Evolutionary conservation across 2,329 filamentous ascomycete genomes (phyloP), one percentile per base, ranked within the genome.

Genomic region (Colletotrichum sp.): DNA sequence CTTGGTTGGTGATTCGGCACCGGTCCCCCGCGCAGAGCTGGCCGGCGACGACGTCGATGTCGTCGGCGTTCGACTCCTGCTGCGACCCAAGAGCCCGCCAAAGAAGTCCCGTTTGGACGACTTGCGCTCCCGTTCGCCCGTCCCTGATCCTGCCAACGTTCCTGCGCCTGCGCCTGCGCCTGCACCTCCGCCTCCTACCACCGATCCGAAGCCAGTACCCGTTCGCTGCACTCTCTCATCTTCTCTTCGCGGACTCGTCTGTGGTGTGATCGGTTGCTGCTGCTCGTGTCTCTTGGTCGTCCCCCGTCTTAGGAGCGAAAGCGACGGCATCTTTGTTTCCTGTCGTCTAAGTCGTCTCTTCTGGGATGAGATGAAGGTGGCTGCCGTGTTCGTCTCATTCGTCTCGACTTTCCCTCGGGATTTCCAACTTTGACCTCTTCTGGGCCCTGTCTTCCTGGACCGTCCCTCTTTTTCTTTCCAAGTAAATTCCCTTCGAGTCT

Each of bases 51-150:
- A 55, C 72, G 34, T 67, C 34, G 58, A 61, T 66, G 64, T 61
- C 4, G 58, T 32, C 28, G 58, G 58, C 58, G 63, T 52, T 34
- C 76, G 68, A 69, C 74, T 38, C 77, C 75, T 79, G 34, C 79
- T 76, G 74, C 79, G 80, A 74, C 79, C 82, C 60, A 84, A 72
- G 61, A 84, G 76, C 36, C 76, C 80, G 15, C 80, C 80, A 71
- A 84, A 79, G 78, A 82, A 82, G 48, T 81, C 80, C 71, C 83
- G 82, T 76, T 81, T 83, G 43, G 82, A 82, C 21, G 79, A 78
- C 71, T 78, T 80, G 55, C 78, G 77, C 75, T 81, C 76, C 71
- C 70, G 64, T 55, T 73, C 71, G 55, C 55, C 72, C 9, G 64
- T 32, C 55, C 55, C 55, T n/a, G 48, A 16, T 48, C 34, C 67